A percentile compares a stretch with the other conserved stretches of the same genome.
phyloP scores from a whole-genome alignment of 2,329 filamentous ascomycete species.

The Aspergillus puulaauensis region DNA sequence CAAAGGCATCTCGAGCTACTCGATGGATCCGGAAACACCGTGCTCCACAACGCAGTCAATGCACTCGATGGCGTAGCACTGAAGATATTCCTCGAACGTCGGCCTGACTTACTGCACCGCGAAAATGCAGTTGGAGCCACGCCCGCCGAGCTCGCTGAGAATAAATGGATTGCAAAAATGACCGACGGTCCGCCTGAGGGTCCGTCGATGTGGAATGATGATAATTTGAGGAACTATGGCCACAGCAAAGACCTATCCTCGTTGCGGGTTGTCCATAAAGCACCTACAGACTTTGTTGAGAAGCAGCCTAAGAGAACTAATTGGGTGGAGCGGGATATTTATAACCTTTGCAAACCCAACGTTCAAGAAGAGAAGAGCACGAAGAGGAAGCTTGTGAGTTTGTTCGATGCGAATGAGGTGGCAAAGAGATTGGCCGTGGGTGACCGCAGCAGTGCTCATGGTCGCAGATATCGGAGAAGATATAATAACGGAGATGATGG shows the following conservation, averaged over 20 bases:
- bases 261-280: background rate
- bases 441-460: background rate
- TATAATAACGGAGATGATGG: background rate
- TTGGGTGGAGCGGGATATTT: constrained; percentile 23
- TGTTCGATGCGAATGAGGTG: constrained; percentile 63
- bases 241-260: background rate
- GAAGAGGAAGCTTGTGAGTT: constrained; percentile 55
- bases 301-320: background rate
- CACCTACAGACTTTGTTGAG: constrained; percentile 8
- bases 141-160: constrained; percentile 56
- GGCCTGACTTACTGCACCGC: constrained; percentile 61
- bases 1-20: constrained; percentile 45
- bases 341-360: constrained; percentile 35
- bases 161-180: constrained; percentile 26
- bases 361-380: constrained; percentile 17
- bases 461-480: background rate
- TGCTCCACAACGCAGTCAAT: constrained; percentile 40
- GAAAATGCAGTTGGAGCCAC: constrained; percentile 78
- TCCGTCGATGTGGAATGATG: background rate
- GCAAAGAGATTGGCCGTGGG: constrained; percentile 49
- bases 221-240: background rate
- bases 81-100: constrained; percentile 47
- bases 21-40: constrained; percentile 46
- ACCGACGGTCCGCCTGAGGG: constrained; percentile 17
- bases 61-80: constrained; percentile 59